These are phyloP conservation scores for Termitomyces sp. DNA, from an alignment of 768 basidiomycete genomes.

Conservation along the genomic window DNA sequence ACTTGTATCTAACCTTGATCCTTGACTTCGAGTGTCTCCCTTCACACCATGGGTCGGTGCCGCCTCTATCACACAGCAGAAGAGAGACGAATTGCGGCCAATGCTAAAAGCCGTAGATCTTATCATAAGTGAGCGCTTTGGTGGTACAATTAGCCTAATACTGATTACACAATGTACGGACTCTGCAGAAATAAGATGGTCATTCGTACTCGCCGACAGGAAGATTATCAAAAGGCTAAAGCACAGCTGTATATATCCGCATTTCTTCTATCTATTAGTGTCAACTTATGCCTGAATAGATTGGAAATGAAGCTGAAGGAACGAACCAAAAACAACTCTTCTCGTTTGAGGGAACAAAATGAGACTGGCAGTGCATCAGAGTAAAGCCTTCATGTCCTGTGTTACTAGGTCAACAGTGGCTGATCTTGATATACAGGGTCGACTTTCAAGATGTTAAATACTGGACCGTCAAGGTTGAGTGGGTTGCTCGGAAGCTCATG, in stretches of 20 bases:
- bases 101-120: not conserved
- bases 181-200: not conserved
- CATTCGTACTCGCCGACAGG: not conserved
- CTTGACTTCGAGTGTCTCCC: not conserved
- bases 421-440: not conserved
- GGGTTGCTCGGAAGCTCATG: not conserved
- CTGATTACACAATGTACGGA: not conserved
- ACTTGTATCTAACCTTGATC: not conserved
- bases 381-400: not conserved
- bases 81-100: not conserved
- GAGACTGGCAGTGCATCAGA: not conserved
- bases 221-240: not conserved
- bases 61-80: not conserved
- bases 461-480: not conserved
- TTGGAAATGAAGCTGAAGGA: not conserved
- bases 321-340: too few species aligned
- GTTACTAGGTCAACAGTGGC: not conserved
- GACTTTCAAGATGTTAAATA: not conserved
- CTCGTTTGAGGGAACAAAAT: not conserved
- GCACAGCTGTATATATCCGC: not conserved
- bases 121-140: not conserved
- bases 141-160: too few species aligned
- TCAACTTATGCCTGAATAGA: not conserved
- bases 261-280: not conserved
- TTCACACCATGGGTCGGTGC: not conserved